Percentiles rank a stretch among this genome's conserved stretches.
Conservation (phyloP, 2,329 filamentous ascomycete species). For the Fusarium burgessii region DNA sequence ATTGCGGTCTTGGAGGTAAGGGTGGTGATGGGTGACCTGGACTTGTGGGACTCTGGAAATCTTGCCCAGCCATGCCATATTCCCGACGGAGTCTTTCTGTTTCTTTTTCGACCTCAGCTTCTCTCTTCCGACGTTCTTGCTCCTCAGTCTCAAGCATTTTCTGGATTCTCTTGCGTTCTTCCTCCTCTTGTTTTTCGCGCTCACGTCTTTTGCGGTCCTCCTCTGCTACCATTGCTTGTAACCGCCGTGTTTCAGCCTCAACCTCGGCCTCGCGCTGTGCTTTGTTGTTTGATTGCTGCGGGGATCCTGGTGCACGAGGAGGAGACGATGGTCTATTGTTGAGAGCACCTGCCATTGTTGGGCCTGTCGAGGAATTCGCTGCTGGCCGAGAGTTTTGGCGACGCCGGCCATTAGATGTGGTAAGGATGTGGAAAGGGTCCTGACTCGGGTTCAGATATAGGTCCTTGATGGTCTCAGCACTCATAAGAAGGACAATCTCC, state of each 20-base stretch:
- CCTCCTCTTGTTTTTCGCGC: slow-evolving; percentile 65
- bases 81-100: slow-evolving; percentile 81
- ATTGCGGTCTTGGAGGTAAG: slow-evolving; percentile 51
- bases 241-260: slow-evolving; percentile 81
- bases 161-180: slow-evolving; percentile 68
- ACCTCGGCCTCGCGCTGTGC: slow-evolving; percentile 58
- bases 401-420: slow-evolving; percentile 38
- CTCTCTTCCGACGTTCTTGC: slow-evolving; percentile 64
- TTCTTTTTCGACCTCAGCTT: slow-evolving; percentile 77
- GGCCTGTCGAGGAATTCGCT: slow-evolving; percentile 41
- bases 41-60: slow-evolving; percentile 41
- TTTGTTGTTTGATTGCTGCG: slow-evolving; percentile 33
- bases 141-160: slow-evolving; percentile 76
- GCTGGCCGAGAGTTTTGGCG: slow-evolving; percentile 57
- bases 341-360: slow-evolving; percentile 56
- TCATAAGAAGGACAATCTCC: slow-evolving; percentile 80
- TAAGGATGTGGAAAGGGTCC: slow-evolving; percentile 82
- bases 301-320: slow-evolving; percentile 25
- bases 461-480: slow-evolving; percentile 73
- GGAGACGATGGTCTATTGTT: slow-evolving; percentile 43
- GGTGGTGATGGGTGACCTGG: slow-evolving; percentile 47
- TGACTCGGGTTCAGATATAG: slow-evolving; percentile 73
- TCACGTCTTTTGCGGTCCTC: slow-evolving; percentile 67
- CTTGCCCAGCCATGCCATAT: slow-evolving; percentile 71
- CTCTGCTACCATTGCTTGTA: slow-evolving; percentile 66